Evolutionary conservation across 352 stramenopile species (phyloP).

Genomic region (Phytophthora aleatoria): DNA sequence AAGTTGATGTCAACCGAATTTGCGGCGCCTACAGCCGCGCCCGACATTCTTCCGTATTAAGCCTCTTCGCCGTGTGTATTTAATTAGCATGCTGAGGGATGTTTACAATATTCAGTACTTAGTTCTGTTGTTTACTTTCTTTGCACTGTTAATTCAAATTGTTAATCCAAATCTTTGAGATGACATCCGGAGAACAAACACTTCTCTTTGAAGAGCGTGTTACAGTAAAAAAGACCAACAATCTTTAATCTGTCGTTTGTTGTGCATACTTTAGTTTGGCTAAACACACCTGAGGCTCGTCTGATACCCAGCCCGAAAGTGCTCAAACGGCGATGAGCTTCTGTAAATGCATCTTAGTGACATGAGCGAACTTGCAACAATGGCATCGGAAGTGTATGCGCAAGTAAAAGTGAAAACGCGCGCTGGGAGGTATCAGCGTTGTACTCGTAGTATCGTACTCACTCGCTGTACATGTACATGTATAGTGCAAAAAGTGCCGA

Average conservation of each 20-base stretch:
- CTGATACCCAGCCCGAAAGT: conserved; percentile 7
- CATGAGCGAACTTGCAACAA: conserved; percentile 7
- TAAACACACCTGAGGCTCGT: conserved; percentile 8
- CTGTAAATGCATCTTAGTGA: neutral
- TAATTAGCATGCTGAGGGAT: neutral
- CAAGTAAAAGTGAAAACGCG: neutral
- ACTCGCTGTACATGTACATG: neutral
- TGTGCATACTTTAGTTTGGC: conserved; percentile 1
- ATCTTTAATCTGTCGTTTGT: conserved; percentile 1
- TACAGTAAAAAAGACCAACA: neutral
- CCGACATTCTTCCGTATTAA: neutral
- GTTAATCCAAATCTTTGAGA: conserved; percentile 1
- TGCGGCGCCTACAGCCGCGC: too few relatives aligned
- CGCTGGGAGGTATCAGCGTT: neutral
- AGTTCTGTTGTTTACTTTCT: neutral
- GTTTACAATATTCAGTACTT: neutral
- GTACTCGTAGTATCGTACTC: neutral
- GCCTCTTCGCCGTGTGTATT: neutral
- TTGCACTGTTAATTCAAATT: neutral
- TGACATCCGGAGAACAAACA: conserved; percentile 4
- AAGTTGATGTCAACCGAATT: neutral
- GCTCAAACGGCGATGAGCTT: conserved; percentile 1
- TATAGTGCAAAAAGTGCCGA: too few relatives aligned
- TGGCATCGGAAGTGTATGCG: neutral
- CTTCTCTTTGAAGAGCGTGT: neutral